Conservation (phyloP, 208 protist genomes). For the Trypanosoma lewisi region DNA sequence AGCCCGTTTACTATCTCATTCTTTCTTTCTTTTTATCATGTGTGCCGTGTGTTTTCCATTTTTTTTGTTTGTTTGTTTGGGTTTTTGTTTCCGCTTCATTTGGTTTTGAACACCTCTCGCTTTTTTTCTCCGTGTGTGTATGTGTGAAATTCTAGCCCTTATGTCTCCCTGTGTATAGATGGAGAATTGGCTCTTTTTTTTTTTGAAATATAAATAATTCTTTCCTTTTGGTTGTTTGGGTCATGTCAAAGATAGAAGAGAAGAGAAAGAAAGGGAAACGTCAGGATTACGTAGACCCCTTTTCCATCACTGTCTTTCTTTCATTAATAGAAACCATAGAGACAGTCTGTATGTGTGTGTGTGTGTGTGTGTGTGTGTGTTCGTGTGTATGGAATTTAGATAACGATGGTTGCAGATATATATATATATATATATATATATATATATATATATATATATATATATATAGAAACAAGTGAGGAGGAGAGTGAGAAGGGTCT, state of each 20-base stretch:
- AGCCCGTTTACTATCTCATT: too few relatives aligned
- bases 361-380: background rate
- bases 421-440: too few relatives aligned
- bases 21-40: constrained; percentile 13
- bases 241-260: background rate
- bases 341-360: background rate
- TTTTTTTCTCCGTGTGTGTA: constrained; percentile 6
- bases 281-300: constrained; percentile 2
- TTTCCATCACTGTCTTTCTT: constrained; percentile 3
- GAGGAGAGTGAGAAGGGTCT: too few relatives aligned
- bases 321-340: constrained; percentile 1
- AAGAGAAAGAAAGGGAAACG: background rate
- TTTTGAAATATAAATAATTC: background rate
- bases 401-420: too few relatives aligned
- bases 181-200: background rate
- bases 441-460: too few relatives aligned
- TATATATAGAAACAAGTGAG: too few relatives aligned
- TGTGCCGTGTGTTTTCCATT: constrained; percentile 5
- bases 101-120: too few relatives aligned
- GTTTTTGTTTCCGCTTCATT: too few relatives aligned
- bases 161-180: constrained; percentile 4
- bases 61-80: constrained; percentile 15
- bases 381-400: too few relatives aligned
- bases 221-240: background rate
- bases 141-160: too few relatives aligned